These are phyloP conservation scores for Ascochyta fabae DNA, from an alignment of 2,329 filamentous ascomycete species.

Conservation along the genomic window DNA sequence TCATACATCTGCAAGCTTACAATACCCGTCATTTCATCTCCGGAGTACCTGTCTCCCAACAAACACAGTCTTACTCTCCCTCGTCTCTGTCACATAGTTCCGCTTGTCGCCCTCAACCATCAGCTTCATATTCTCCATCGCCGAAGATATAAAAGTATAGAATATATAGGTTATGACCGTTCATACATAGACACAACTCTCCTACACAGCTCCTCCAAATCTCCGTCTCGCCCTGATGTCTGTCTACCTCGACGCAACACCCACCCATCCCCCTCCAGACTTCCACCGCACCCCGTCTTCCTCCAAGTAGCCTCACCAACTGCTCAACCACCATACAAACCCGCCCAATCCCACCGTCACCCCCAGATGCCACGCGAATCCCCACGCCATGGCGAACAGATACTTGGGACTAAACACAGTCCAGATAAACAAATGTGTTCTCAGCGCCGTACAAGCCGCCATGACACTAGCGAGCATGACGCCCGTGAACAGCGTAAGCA, in stretches of 20 bases:
- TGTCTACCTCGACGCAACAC: neutral
- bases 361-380: constrained; percentile 76
- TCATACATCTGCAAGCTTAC: no score
- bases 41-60: no score
- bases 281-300: neutral
- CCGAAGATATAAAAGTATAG: no score
- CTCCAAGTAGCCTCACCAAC: constrained; percentile 26
- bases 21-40: no score
- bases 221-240: no score
- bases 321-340: constrained; percentile 42
- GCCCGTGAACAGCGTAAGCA: constrained; percentile 75
- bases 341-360: constrained; percentile 43
- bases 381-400: constrained; percentile 90
- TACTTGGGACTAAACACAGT: constrained; percentile 98
- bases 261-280: neutral
- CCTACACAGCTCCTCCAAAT: no score
- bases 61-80: no score
- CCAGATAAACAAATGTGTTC: constrained; percentile 96
- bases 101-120: no score
- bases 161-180: no score
- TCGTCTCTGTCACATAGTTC: no score
- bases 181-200: no score
- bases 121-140: no score
- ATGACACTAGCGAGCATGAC: constrained; percentile 76
- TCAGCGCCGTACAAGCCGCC: constrained; percentile 81